These are phyloP conservation scores for Lecanicillium sp. DNA, from an alignment of 2,329 filamentous ascomycete species.

Conservation along the genomic window DNA sequence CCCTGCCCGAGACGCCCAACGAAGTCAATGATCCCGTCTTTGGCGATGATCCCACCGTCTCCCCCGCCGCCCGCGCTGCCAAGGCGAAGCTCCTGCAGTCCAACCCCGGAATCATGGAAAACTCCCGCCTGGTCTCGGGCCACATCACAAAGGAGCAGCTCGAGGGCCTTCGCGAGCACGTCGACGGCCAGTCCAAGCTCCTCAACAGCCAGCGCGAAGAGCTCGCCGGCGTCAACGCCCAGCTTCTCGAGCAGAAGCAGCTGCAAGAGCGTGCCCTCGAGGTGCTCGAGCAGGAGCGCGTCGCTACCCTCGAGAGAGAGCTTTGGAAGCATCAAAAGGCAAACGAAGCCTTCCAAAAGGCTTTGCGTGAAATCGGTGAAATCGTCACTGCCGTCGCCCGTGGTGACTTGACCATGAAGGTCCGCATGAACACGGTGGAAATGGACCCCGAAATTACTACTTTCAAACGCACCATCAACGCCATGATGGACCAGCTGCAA, in stretches of 20 bases:
- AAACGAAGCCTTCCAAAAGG: slow-evolving; percentile 97
- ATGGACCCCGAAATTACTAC: slow-evolving; percentile 98
- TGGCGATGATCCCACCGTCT: slow-evolving; percentile 38
- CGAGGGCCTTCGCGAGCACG: slow-evolving; percentile 77
- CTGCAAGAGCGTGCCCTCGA: slow-evolving; percentile 76
- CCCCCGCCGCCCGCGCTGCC: slow-evolving; percentile 30
- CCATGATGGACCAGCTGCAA: slow-evolving; percentile 97
- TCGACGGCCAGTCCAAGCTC: slow-evolving; percentile 88
- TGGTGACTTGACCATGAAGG: slow-evolving; percentile 93
- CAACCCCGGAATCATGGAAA: slow-evolving; percentile 30
- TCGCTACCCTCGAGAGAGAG: slow-evolving; percentile 83
- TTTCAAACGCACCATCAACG: slow-evolving; percentile 97
- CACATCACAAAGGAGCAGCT: slow-evolving; percentile 74
- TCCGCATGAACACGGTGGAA: slow-evolving; percentile 88
- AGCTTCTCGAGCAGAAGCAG: slow-evolving; percentile 77
- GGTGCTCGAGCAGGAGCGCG: slow-evolving; percentile 77
- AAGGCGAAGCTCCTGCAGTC: slow-evolving; percentile 38
- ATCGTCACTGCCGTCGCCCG: slow-evolving; percentile 95
- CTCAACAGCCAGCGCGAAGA: slow-evolving; percentile 82
- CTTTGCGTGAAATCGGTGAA: slow-evolving; percentile 89
- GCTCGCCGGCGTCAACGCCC: slow-evolving; percentile 75
- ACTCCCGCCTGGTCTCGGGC: slow-evolving; percentile 27
- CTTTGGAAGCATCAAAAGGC: slow-evolving; percentile 96
- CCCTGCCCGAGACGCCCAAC: slow-evolving; percentile 74
- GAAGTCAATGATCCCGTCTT: slow-evolving; percentile 61